phyloP scores from a whole-genome alignment of 1,139 yeast genomes.

The Geotrichum citri-aurantii region DNA sequence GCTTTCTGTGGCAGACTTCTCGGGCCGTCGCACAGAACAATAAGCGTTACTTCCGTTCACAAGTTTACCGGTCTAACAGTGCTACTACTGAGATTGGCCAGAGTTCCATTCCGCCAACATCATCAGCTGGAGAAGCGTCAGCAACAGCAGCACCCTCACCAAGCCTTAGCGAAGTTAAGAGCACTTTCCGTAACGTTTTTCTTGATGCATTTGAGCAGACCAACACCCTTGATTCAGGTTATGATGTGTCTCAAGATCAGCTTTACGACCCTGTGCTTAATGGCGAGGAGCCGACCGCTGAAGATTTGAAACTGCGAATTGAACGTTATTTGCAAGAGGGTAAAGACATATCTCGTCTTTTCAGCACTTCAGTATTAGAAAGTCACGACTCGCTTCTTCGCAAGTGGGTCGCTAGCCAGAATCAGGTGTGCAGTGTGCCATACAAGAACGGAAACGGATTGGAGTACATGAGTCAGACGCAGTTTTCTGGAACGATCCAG shows the following conservation, averaged over 20 bases:
- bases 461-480: constrained; percentile 1
- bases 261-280: constrained; percentile 8
- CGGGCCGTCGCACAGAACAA: background rate
- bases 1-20: background rate
- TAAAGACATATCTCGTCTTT: constrained; percentile 4
- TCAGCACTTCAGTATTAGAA: constrained; percentile 6
- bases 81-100: background rate
- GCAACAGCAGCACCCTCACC: background rate
- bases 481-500: constrained; percentile 1
- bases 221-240: background rate
- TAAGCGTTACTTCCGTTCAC: background rate
- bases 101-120: background rate
- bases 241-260: constrained; percentile 5
- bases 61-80: background rate
- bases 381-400: constrained; percentile 5
- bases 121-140: background rate
- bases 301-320: constrained; percentile 8
- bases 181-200: constrained; percentile 1
- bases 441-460: constrained; percentile 1
- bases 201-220: constrained; percentile 6
- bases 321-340: constrained; percentile 1
- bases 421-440: constrained; percentile 2
- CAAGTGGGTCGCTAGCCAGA: background rate
- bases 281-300: constrained; percentile 8
- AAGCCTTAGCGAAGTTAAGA: constrained; percentile 1